Conservation (phyloP, 192 early-diverging fungal genomes). For the Backusella australiensis region DNA sequence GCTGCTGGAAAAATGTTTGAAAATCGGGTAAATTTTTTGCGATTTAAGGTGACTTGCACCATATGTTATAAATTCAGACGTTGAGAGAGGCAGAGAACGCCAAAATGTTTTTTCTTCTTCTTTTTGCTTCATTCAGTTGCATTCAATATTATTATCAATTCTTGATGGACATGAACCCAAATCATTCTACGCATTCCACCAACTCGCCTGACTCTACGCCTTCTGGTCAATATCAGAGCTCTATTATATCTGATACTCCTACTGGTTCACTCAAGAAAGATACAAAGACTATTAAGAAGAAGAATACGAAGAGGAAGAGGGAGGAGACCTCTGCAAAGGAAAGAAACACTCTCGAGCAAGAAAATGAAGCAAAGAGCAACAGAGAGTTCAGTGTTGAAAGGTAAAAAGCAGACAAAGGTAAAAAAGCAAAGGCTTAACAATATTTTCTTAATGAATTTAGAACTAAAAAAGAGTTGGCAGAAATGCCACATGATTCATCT, state of each 20-base stretch:
- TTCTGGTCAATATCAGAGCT: no score
- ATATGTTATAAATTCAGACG: no score
- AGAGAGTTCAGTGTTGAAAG: slow-evolving; percentile 55
- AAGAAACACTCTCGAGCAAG: neutral
- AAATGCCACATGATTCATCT: slow-evolving; percentile 81
- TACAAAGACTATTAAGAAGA: neutral
- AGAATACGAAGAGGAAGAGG: neutral
- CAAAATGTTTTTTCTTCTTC: neutral
- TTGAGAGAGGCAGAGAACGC: no score
- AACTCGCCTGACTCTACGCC: no score
- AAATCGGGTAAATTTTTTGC: no score
- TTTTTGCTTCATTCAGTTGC: no score
- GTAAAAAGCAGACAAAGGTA: slow-evolving; percentile 24
- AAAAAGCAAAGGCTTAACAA: no score
- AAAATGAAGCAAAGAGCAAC: neutral
- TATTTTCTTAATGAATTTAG: slow-evolving; percentile 36
- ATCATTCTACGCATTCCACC: neutral
- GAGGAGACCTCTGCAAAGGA: neutral
- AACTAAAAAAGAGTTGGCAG: slow-evolving; percentile 95
- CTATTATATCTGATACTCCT: neutral
- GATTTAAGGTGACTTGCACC: no score
- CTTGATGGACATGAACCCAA: slow-evolving; percentile 8
- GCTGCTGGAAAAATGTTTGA: no score
- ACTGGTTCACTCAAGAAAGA: neutral
- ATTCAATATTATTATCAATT: neutral